These are phyloP conservation scores for Phytophthora fragariaefolia DNA, from an alignment of 352 stramenopile genomes.

Conservation along the genomic window DNA sequence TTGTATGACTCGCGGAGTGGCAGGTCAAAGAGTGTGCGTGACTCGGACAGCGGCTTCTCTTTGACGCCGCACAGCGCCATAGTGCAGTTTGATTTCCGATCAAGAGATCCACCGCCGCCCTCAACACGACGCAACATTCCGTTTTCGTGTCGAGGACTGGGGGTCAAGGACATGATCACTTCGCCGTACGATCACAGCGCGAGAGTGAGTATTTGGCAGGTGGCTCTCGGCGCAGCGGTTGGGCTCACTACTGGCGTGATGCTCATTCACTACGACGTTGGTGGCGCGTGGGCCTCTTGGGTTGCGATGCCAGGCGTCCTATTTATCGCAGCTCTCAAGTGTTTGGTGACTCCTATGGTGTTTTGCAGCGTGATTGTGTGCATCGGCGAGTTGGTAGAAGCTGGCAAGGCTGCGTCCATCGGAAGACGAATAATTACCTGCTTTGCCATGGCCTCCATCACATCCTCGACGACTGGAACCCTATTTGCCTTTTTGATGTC, in stretches of 20 bases:
- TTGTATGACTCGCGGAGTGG: constrained; percentile 5
- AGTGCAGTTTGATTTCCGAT: constrained; percentile 40
- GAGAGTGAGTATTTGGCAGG: constrained; percentile 54
- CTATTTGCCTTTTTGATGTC: constrained; percentile 58
- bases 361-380: constrained; percentile 72
- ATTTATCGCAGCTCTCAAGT: constrained; percentile 72
- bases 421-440: constrained; percentile 52
- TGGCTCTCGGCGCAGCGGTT: constrained; percentile 49
- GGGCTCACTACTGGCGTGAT: constrained; percentile 54
- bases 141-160: constrained; percentile 37
- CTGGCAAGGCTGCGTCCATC: constrained; percentile 62
- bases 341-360: constrained; percentile 71
- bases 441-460: constrained; percentile 53
- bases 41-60: constrained; percentile 45
- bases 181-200: constrained; percentile 51
- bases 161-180: constrained; percentile 57
- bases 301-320: constrained; percentile 64
- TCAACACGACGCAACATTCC: constrained; percentile 15
- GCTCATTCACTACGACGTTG: constrained; percentile 50
- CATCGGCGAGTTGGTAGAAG: constrained; percentile 63
- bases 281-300: constrained; percentile 46
- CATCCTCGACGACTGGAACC: constrained; percentile 54
- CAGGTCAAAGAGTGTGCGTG: constrained; percentile 23
- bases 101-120: constrained; percentile 22
- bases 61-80: constrained; percentile 38